Evolutionary conservation across 345 rosid species (phyloP).

Genomic region (Anastatica hierochuntica): DNA sequence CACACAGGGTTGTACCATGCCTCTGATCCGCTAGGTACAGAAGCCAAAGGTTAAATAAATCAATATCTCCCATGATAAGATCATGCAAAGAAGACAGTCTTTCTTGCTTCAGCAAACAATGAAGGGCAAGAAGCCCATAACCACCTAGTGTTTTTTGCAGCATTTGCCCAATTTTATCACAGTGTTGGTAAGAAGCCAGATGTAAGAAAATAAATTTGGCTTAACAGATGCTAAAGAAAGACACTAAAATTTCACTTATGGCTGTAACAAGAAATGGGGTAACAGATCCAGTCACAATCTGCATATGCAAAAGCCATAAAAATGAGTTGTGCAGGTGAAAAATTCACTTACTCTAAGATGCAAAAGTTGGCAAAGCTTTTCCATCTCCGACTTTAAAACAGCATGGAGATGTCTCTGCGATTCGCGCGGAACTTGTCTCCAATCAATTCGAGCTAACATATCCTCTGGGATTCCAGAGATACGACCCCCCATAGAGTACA

Average conservation of each 20-base stretch:
- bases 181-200: neutral
- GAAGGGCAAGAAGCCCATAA: too few species aligned
- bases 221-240: too few species aligned
- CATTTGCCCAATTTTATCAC: neutral
- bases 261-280: too few species aligned
- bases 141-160: too few species aligned
- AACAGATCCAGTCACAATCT: neutral
- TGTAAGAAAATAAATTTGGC: too few species aligned
- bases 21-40: too few species aligned
- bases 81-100: too few species aligned
- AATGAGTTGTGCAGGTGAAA: constrained; percentile 10
- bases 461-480: constrained; percentile 27
- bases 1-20: too few species aligned
- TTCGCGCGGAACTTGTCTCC: constrained; percentile 28
- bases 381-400: constrained; percentile 48
- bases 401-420: constrained; percentile 55
- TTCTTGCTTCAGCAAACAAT: too few species aligned
- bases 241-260: too few species aligned
- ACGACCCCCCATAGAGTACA: constrained; percentile 15
- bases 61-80: too few species aligned
- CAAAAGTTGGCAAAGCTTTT: constrained; percentile 55
- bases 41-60: too few species aligned
- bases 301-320: constrained; percentile 9
- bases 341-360: constrained; percentile 46
- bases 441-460: constrained; percentile 27